Conservation (phyloP, 768 basidiomycete species). For the Russula sp. region DNA sequence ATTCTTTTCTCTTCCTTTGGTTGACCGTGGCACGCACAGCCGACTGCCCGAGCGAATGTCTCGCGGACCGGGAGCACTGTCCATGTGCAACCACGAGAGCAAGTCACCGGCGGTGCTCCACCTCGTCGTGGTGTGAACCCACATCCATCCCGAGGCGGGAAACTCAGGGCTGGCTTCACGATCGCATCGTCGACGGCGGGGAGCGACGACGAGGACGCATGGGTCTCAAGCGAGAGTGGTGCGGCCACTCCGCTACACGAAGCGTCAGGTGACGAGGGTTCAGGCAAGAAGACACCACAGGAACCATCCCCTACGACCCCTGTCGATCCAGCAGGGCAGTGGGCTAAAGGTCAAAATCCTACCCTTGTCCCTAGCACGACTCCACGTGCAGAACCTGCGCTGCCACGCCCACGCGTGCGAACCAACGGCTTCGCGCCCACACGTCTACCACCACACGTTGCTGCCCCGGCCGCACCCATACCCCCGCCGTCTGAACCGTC, state of each 20-base stretch:
- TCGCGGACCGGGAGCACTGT: constrained; percentile 12
- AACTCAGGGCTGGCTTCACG: constrained; percentile 49
- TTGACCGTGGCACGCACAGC: neutral
- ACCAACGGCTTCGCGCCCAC: constrained; percentile 14
- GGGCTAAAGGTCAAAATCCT: constrained; percentile 13
- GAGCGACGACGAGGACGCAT: constrained; percentile 56
- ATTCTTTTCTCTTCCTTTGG: too few relatives aligned
- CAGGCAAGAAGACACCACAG: constrained; percentile 24
- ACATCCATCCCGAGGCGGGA: constrained; percentile 11
- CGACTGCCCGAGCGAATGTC: constrained; percentile 7
- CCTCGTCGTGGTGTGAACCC: constrained; percentile 7
- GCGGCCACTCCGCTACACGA: constrained; percentile 48
- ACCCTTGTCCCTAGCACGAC: constrained; percentile 24
- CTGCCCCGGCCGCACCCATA: neutral
- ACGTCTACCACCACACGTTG: constrained; percentile 2
- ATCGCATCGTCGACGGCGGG: constrained; percentile 44
- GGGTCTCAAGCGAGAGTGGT: constrained; percentile 75
- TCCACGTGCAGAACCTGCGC: constrained; percentile 26
- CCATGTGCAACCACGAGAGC: constrained; percentile 18
- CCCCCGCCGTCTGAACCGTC: neutral
- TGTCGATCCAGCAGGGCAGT: constrained; percentile 11
- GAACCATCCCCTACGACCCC: constrained; percentile 19
- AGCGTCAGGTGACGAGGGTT: constrained; percentile 37
- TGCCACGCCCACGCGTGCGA: constrained; percentile 23
- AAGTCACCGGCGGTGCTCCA: constrained; percentile 10